These are phyloP conservation scores for Evansstolkia leycettana DNA, from an alignment of 495 filamentous ascomycete species.

Conservation along the genomic window DNA sequence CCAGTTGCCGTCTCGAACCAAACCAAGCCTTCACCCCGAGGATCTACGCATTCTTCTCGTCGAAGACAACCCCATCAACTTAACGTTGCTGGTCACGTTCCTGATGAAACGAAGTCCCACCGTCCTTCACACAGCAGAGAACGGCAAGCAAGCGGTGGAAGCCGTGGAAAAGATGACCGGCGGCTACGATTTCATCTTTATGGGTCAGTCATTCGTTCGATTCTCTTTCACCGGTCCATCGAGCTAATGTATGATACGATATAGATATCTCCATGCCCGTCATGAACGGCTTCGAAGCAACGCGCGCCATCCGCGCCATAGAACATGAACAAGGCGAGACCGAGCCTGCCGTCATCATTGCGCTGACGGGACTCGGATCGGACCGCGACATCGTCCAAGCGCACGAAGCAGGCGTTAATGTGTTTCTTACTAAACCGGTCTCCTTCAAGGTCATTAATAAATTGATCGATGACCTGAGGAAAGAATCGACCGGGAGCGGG, in stretches of 20 bases:
- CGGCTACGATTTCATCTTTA: constrained; percentile 28
- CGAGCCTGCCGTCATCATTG: constrained; percentile 37
- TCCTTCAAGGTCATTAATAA: constrained; percentile 15
- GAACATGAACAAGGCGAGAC: constrained; percentile 24
- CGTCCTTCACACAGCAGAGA: constrained; percentile 17
- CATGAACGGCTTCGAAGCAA: constrained; percentile 50
- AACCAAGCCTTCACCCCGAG: constrained; percentile 1
- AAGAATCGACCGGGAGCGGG: too few relatives aligned
- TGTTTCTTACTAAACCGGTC: constrained; percentile 53
- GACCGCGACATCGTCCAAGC: constrained; percentile 43
- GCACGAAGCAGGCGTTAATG: constrained; percentile 43
- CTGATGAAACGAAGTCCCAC: constrained; percentile 23
- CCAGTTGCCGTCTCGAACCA: not conserved
- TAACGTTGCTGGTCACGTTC: constrained; percentile 40
- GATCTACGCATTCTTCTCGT: constrained; percentile 38
- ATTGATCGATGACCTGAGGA: constrained; percentile 9
- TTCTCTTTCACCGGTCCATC: too few relatives aligned
- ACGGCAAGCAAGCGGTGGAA: constrained; percentile 26
- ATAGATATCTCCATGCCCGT: constrained; percentile 54
- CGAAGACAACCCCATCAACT: constrained; percentile 55
- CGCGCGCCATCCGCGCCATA: constrained; percentile 33
- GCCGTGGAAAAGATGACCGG: constrained; percentile 10
- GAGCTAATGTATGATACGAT: too few relatives aligned
- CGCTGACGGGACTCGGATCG: constrained; percentile 46
- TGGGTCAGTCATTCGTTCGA: constrained; percentile 14